phyloP scores from a whole-genome alignment of 2,329 filamentous ascomycete species.

The Colletotrichum agaves region DNA sequence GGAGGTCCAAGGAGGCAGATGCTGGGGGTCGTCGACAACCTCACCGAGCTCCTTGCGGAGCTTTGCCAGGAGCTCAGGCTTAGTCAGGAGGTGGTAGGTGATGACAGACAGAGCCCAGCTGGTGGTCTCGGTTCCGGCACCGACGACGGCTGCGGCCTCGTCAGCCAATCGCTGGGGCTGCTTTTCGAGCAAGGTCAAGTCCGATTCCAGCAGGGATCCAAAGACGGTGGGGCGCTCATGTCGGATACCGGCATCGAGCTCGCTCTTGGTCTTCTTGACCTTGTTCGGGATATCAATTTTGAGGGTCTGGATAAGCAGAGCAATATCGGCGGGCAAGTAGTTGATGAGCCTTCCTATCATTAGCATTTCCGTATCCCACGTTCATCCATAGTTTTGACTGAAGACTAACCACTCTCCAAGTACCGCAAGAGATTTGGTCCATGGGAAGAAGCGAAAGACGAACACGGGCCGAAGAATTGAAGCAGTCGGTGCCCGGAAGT shows the following conservation, averaged over 20 bases:
- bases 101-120: conserved; percentile 47
- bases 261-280: conserved; percentile 35
- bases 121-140: conserved; percentile 41
- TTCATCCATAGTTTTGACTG: too few species aligned
- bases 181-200: conserved; percentile 31
- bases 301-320: conserved; percentile 35
- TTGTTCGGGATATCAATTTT: conserved; percentile 35
- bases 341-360: conserved; percentile 28
- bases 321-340: conserved; percentile 33
- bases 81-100: conserved; percentile 48
- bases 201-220: conserved; percentile 37
- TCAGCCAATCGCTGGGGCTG: conserved; percentile 27
- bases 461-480: conserved; percentile 40
- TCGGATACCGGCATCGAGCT: conserved; percentile 36
- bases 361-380: neutral
- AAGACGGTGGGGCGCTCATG: conserved; percentile 38
- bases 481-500: conserved; percentile 43
- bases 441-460: conserved; percentile 42
- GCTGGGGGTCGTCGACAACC: conserved; percentile 42
- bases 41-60: conserved; percentile 45
- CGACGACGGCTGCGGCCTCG: conserved; percentile 35
- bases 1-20: conserved; percentile 43
- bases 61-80: conserved; percentile 45
- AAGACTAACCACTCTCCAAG: conserved; percentile 34
- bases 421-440: conserved; percentile 37